Evolutionary conservation across 129 eudicot genomes (phyloP).

Genomic region (Pulicaria dysenterica): DNA sequence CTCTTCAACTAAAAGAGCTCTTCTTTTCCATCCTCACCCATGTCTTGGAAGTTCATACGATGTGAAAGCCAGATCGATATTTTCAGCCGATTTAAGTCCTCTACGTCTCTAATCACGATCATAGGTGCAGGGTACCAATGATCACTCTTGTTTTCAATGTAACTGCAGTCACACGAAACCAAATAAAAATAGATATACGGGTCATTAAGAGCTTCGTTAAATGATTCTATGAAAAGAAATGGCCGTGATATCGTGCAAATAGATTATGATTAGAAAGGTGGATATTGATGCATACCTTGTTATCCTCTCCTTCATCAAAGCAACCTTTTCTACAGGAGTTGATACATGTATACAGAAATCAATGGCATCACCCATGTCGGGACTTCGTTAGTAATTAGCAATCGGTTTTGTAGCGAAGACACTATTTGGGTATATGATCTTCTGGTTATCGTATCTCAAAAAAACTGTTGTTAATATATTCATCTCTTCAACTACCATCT

Average conservation of each 20-base stretch:
- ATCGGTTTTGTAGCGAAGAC: constrained; percentile 76
- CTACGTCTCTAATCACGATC: constrained; percentile 67
- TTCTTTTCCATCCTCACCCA: constrained; percentile 73
- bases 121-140: constrained; percentile 71
- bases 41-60: constrained; percentile 68
- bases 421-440: constrained; percentile 73
- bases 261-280: neutral
- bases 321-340: constrained; percentile 69
- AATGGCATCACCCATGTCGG: constrained; percentile 82
- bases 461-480: constrained; percentile 79
- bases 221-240: neutral
- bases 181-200: too few species aligned
- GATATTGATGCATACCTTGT: constrained; percentile 44
- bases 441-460: constrained; percentile 70
- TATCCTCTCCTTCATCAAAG: constrained; percentile 69
- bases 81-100: constrained; percentile 69
- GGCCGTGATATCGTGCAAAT: neutral
- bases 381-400: constrained; percentile 72
- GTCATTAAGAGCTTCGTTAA: neutral
- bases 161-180: constrained; percentile 37
- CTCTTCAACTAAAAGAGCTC: constrained; percentile 64
- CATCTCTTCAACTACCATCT: constrained; percentile 95
- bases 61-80: constrained; percentile 76
- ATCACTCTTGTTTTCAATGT: constrained; percentile 61
- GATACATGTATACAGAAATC: constrained; percentile 70